These are phyloP conservation scores for Crithidia fasciculata DNA, from an alignment of 208 protist species.

Conservation along the genomic window DNA sequence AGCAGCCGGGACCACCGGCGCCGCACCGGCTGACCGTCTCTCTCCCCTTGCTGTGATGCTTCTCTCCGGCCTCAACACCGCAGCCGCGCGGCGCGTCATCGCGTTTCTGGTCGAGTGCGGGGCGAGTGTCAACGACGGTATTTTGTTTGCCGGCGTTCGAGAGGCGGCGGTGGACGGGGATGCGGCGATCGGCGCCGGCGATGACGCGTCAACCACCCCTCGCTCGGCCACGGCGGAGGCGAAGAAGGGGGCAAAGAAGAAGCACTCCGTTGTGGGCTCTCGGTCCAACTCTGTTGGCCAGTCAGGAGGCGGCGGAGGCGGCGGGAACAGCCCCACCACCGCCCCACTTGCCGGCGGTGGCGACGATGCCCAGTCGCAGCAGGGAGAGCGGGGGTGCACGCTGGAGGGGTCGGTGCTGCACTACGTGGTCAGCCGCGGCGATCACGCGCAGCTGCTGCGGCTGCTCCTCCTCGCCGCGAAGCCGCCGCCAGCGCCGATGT, in stretches of 20 bases:
- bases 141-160: constrained; percentile 26
- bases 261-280: neutral
- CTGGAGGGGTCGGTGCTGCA: constrained; percentile 69
- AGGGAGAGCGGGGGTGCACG: constrained; percentile 4
- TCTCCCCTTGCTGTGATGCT: constrained; percentile 44
- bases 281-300: neutral
- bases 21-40: constrained; percentile 11
- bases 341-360: neutral
- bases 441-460: constrained; percentile 62
- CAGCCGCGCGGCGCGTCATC: constrained; percentile 46
- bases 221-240: neutral
- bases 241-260: constrained; percentile 14
- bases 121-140: constrained; percentile 54
- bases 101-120: constrained; percentile 56
- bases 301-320: neutral
- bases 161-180: neutral
- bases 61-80: constrained; percentile 45
- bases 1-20: neutral
- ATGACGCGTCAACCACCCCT: neutral
- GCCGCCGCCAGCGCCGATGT: neutral
- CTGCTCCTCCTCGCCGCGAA: constrained; percentile 50
- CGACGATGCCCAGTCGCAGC: neutral
- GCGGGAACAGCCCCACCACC: neutral
- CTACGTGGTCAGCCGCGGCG: constrained; percentile 67
- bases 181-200: neutral